Conservation (phyloP, 768 basidiomycete species). For the Psilocybe tampanensis region DNA sequence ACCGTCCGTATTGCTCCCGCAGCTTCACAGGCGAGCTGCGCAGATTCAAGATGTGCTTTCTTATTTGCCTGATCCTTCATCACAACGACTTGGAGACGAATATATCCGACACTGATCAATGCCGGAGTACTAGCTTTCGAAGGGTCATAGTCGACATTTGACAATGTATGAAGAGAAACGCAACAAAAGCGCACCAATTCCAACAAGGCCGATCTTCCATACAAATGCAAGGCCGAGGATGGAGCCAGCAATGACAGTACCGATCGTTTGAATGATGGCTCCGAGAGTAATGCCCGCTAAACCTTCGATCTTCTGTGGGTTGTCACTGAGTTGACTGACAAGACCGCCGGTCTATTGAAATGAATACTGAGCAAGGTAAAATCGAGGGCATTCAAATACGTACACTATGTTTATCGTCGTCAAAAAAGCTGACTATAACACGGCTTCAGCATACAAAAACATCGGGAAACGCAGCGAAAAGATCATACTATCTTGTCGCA, state of each 20-base stretch:
- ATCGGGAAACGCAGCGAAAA: neutral
- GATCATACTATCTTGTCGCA: slow-evolving; percentile 82
- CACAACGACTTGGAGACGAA: slow-evolving; percentile 87
- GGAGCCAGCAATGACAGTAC: slow-evolving; percentile 70
- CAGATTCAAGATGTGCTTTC: slow-evolving; percentile 74
- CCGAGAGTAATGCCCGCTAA: slow-evolving; percentile 88
- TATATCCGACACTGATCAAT: slow-evolving; percentile 73
- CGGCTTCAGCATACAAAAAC: neutral
- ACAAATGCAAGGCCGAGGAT: slow-evolving; percentile 78
- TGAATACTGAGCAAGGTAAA: slow-evolving; percentile 4
- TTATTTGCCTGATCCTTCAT: slow-evolving; percentile 86
- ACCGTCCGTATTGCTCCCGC: slow-evolving; percentile 91
- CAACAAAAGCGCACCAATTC: slow-evolving; percentile 56
- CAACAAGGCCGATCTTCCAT: slow-evolving; percentile 82
- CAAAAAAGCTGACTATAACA: slow-evolving; percentile 76
- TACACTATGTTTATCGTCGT: slow-evolving; percentile 83
- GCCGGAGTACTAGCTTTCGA: slow-evolving; percentile 71
- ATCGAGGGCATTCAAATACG: slow-evolving; percentile 23
- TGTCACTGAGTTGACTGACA: slow-evolving; percentile 78
- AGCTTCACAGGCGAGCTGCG: slow-evolving; percentile 91
- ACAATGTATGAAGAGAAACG: neutral
- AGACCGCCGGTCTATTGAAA: slow-evolving; percentile 68
- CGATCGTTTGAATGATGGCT: slow-evolving; percentile 74
- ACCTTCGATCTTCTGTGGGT: slow-evolving; percentile 88
- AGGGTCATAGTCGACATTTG: slow-evolving; percentile 1